Conservation (phyloP, 202 grass and related monocot species). For the Panicum virgatum region DNA sequence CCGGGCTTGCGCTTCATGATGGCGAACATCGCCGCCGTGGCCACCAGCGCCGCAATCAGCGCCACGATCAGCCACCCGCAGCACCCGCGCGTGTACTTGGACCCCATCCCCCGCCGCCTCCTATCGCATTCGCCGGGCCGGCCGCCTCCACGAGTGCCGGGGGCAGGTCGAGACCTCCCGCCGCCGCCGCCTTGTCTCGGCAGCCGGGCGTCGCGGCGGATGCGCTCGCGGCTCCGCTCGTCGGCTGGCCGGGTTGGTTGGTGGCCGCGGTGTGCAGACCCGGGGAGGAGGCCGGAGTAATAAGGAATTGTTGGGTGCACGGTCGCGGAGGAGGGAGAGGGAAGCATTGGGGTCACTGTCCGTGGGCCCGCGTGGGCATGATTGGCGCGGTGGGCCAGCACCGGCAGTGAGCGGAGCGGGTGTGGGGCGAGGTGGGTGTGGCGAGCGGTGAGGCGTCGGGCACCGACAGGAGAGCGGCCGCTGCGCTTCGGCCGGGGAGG, state of each 20-base stretch:
- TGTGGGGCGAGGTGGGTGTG: background rate
- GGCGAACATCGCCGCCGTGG: conserved; percentile 61
- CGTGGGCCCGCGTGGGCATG: background rate
- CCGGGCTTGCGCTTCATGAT: conserved; percentile 66
- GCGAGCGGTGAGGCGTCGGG: background rate
- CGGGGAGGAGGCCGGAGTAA: background rate
- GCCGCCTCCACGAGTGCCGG: background rate
- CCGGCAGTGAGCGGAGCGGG: background rate
- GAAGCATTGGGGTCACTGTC: background rate
- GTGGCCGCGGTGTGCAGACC: background rate
- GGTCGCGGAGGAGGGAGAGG: background rate
- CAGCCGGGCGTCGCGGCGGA: background rate
- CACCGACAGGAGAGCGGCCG: conserved; percentile 37
- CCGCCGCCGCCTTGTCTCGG: background rate
- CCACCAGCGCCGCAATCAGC: conserved; percentile 64
- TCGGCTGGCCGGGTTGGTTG: background rate
- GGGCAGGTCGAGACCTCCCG: background rate
- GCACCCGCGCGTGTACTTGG: conserved; percentile 66
- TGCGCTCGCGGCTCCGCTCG: background rate
- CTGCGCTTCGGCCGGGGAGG: background rate
- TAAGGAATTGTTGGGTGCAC: conserved; percentile 38
- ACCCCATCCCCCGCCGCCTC: conserved; percentile 39
- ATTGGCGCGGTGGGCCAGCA: rapidly evolving
- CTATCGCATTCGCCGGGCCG: conserved; percentile 51
- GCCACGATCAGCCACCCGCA: conserved; percentile 75